Base-by-base conservation (phyloP, 495 filamentous ascomycete species). In the Zalerion maritima region DNA sequence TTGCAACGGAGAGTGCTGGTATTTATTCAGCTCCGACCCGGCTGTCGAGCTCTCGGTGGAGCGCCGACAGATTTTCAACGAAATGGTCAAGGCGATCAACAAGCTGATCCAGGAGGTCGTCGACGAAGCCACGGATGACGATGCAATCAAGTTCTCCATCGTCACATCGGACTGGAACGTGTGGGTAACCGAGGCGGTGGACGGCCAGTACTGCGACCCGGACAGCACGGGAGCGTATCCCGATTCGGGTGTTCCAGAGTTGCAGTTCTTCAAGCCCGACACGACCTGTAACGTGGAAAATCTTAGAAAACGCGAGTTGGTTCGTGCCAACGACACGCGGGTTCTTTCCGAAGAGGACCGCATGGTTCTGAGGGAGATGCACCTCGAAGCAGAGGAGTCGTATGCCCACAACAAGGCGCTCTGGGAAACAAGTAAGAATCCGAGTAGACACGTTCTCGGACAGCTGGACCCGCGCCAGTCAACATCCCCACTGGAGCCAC, bases 1-100 rank as follows among this genome's bases (percentile, higher is more conserved):
- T 9, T 53, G 49, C 24, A 32, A 14, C 3, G 14, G 40, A 5
- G 40, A 51, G 14, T 28, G 38, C 29, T 52, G 43, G 46, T 11
- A 25, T 4, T 32, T 9, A 9, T 33, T 32, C 11, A 16, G 21
- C 3, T 15, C 24, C 17, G 21, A 62, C 47, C 5, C 54, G 46
- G 32, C 48, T 48, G 31, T 55, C 54, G 15, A 62, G 35, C 37
- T 64, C 52, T 24, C 58, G 46, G 34, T 59, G 44, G 24, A 57
- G 37, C 43, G 58, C 42, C 44, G 61, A 60, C 3, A 62, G 47
- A 40, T 52, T 55, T 48, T 48, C 36, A 52, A 52, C 37, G 28
- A 17, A 0, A 32, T 55, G 10, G 46, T 52, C 10, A 19, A 3
- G 1, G 24, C 38, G 2, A 41, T 42, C 34, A 52, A 55, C 35